Percentiles rank a stretch among this genome's conserved stretches.
phyloP scores from a whole-genome alignment of 1,284 basidiomycete genomes.

The Irpex lacteus region DNA sequence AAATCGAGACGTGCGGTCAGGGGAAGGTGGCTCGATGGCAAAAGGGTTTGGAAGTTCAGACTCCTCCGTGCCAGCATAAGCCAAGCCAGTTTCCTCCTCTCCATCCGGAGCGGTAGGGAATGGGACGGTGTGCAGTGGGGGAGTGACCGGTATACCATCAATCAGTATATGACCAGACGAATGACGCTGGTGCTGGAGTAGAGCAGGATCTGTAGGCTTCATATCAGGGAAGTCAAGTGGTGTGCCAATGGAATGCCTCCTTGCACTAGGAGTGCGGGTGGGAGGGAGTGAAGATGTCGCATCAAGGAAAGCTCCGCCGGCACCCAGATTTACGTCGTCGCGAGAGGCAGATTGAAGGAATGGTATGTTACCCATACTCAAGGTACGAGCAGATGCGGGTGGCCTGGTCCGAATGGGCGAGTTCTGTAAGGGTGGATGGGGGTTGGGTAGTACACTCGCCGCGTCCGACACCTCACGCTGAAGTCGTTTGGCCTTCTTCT shows the following conservation, averaged over 20 bases:
- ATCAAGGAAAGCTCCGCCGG: conserved; percentile 43
- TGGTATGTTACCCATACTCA: conserved; percentile 53
- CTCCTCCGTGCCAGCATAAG: conserved; percentile 2
- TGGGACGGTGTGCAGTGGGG: conserved; percentile 52
- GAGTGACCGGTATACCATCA: conserved; percentile 39
- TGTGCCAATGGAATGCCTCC: conserved; percentile 50
- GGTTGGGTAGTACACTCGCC: conserved; percentile 38
- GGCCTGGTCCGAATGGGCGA: conserved; percentile 27
- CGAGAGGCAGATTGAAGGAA: neutral
- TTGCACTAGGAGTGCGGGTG: conserved; percentile 19
- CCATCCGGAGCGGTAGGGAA: conserved; percentile 43
- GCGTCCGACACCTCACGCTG: conserved; percentile 18
- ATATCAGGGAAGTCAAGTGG: conserved; percentile 52
- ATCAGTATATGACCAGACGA: conserved; percentile 49
- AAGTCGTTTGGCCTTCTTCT: conserved; percentile 46
- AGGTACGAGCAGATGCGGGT: conserved; percentile 43
- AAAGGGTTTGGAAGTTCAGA: conserved; percentile 48
- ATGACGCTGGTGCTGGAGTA: conserved; percentile 35
- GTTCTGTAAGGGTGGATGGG: conserved; percentile 30
- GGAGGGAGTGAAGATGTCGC: conserved; percentile 24
- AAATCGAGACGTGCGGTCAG: conserved; percentile 61
- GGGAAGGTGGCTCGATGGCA: conserved; percentile 54
- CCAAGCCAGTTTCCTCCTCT: conserved; percentile 5
- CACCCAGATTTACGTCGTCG: conserved; percentile 41
- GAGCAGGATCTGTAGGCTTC: conserved; percentile 34